Evolutionary conservation across 345 rosid species (phyloP).

Genomic region (Eucalyptus pauciflora): DNA sequence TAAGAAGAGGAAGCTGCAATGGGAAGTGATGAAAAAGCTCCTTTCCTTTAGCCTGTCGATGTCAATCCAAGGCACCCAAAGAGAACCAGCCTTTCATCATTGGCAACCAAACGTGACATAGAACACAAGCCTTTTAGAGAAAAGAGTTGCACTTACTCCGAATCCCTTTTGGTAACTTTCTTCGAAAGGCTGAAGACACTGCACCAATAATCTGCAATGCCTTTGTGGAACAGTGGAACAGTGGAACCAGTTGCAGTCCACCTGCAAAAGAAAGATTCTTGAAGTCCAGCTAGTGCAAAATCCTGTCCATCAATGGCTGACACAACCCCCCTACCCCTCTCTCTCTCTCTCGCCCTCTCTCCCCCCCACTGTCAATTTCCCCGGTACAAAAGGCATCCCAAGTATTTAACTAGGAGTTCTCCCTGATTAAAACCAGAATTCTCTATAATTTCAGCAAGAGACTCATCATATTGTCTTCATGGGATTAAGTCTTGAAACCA

Average conservation of each 20-base stretch:
- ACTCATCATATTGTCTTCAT: neutral
- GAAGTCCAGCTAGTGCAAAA: neutral
- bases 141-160: neutral
- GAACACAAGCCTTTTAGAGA: neutral
- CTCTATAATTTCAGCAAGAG: neutral
- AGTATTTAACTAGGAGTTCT: neutral
- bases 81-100: neutral
- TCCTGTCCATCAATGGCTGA: neutral
- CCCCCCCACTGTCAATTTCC: neutral
- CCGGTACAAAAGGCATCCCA: neutral
- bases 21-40: neutral
- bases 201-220: neutral
- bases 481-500: neutral
- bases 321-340: too few relatives aligned
- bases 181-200: neutral
- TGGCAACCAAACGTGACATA: neutral
- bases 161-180: neutral
- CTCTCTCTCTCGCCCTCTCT: accelerated
- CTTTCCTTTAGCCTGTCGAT: neutral
- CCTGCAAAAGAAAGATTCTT: neutral
- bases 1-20: neutral
- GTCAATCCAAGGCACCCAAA: neutral
- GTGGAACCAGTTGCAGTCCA: neutral
- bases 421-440: neutral
- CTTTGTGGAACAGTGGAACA: neutral